Base-by-base conservation (phyloP, 2,329 filamentous ascomycete species). In the Dactylonectria macrodidyma region DNA sequence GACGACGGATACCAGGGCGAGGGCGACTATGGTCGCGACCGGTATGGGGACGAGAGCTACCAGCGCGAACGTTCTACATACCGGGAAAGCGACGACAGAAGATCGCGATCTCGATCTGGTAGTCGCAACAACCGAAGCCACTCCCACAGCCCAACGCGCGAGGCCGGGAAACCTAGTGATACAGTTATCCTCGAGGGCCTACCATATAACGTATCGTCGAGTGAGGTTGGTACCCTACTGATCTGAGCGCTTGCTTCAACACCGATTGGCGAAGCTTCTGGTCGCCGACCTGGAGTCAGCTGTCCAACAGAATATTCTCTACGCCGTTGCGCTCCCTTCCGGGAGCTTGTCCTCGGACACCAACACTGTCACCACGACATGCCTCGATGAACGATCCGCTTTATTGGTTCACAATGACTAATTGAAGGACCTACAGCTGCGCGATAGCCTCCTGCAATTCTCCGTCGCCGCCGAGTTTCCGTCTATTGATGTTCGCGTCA, bases 161-260 rank as follows among this genome's bases (percentile, higher is more conserved):
- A 82, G 54, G 80, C 82, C 33, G 82, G 83, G 56, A 75, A 73
- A 65, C 85, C 85, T 36, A 86, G 81, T 70, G 82, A 86, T 68
- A 88, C 85, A 38, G 81, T 89, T 59, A 87, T 89, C 60, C 79
- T 90, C 50, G 87, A 90, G 73, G 86, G 87, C 61, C 73, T 89
- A 62, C 85, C 86, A 36, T 76, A 80, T 65, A 83, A 83, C 62
- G 80, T 87, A 66, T 84, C 84, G 66, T 81, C 85, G 77, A 81
- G 82, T 76, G 85, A 88, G 80, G 87, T 89, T 83, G 79, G 85
- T 78, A 72, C 70, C 73, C 75, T 75, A 38, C 62, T 54, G 67
- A 60, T 71, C 62, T 68, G 62, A 73, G 62, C 60, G 57, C 67
- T 62, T 64, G 55, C 57, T 63, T 57, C 44, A 24, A 66, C 54